phyloP scores from a whole-genome alignment of 192 early-diverging fungal species.

The Tieghemiomyces parasiticus region DNA sequence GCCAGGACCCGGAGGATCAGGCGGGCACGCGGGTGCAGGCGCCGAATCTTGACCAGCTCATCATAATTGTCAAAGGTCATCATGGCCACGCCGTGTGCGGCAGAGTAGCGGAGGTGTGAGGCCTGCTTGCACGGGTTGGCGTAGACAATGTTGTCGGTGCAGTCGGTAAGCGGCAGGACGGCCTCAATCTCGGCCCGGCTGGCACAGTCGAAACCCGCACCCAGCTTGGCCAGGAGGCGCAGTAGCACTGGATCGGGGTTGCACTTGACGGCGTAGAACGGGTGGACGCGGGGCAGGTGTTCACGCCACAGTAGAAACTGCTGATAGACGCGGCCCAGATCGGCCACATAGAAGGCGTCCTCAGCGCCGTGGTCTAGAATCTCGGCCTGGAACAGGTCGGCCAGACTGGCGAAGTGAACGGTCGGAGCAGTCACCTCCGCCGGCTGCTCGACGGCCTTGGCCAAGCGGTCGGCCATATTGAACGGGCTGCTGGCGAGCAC shows the following conservation, averaged over 20 bases:
- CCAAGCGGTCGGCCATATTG: too few relatives aligned
- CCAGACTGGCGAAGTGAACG: constrained; percentile 16
- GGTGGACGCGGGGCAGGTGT: constrained; percentile 83
- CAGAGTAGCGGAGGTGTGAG: constrained; percentile 83
- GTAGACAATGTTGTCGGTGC: constrained; percentile 75
- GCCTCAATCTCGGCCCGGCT: constrained; percentile 82
- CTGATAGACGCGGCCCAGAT: constrained; percentile 80
- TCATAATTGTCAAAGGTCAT: constrained; percentile 99
- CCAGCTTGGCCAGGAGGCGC: constrained; percentile 61
- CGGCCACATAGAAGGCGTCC: constrained; percentile 91
- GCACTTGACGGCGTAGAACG: constrained; percentile 97
- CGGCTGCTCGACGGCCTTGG: too few relatives aligned
- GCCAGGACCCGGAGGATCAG: constrained; percentile 88
- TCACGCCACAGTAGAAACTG: constrained; percentile 75
- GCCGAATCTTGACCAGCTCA: constrained; percentile 88
- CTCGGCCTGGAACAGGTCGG: constrained; percentile 17
- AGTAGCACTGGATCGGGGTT: constrained; percentile 83
- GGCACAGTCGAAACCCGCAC: constrained; percentile 96
- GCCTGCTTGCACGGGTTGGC: constrained; percentile 99
- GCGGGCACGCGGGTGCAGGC: constrained; percentile 62
- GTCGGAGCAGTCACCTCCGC: constrained; percentile 11
- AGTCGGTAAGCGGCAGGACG: constrained; percentile 55
- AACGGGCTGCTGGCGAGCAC: too few relatives aligned
- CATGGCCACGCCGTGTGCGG: constrained; percentile 55
- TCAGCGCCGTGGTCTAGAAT: constrained; percentile 40